phyloP scores from a whole-genome alignment of 257 asterid species.

The Solanum sitiens region DNA sequence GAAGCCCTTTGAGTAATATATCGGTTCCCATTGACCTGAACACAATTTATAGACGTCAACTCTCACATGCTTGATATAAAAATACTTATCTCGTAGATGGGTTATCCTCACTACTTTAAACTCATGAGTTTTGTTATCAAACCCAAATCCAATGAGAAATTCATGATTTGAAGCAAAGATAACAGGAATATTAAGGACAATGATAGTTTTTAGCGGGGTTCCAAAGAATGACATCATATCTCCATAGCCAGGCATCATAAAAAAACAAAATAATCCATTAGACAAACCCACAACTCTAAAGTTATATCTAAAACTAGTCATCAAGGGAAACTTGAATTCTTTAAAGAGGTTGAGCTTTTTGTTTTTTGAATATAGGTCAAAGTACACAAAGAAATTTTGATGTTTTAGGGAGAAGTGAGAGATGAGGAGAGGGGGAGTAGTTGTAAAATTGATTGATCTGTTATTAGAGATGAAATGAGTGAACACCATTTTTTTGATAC shows the following conservation, averaged over 20 bases:
- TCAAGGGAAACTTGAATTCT: constrained; percentile 6
- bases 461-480: neutral
- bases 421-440: neutral
- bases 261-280: constrained; percentile 4
- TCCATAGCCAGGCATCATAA: neutral
- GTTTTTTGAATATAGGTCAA: neutral
- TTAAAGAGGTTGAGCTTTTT: neutral
- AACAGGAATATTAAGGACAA: neutral
- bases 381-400: neutral
- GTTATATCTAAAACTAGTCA: neutral
- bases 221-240: neutral
- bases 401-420: neutral
- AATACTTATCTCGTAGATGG: constrained; percentile 1
- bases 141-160: constrained; percentile 16
- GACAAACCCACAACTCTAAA: constrained; percentile 7
- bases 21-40: constrained; percentile 7
- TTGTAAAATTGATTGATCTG: neutral
- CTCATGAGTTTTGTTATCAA: constrained; percentile 13
- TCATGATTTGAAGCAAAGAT: no score
- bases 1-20: constrained; percentile 1
- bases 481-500: neutral
- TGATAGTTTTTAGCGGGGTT: neutral
- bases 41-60: constrained; percentile 18
- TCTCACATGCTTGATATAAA: constrained; percentile 9
- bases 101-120: constrained; percentile 25